A percentile compares a stretch with the other conserved stretches of the same genome.
These are phyloP conservation scores for Sphagnum fallax DNA, from an alignment of 228 moss, liverwort and hornwort species.

Conservation along the genomic window DNA sequence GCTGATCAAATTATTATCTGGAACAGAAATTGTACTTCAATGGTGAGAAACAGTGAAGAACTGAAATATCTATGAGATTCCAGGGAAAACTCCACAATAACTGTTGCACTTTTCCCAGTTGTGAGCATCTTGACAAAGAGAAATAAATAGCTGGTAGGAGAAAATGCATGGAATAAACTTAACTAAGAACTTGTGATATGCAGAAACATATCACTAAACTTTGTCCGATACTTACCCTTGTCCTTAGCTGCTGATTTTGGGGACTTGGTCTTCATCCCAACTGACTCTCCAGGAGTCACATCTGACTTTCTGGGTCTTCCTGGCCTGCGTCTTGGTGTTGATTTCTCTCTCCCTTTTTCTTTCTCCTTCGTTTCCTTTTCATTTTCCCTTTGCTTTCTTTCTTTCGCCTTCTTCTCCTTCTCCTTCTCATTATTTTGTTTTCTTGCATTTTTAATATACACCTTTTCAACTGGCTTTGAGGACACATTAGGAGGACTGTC, in stretches of 20 bases:
- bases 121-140: too few relatives aligned
- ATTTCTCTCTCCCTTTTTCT: slow-evolving; percentile 14
- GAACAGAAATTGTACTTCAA: not conserved
- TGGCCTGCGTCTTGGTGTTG: slow-evolving; percentile 18
- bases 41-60: not conserved
- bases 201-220: too few relatives aligned
- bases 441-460: slow-evolving; percentile 56
- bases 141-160: too few relatives aligned
- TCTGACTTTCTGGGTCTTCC: slow-evolving; percentile 35
- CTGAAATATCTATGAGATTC: too few relatives aligned
- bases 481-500: slow-evolving; percentile 34
- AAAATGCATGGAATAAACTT: too few relatives aligned
- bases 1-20: not conserved
- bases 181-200: too few relatives aligned
- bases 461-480: slow-evolving; percentile 61
- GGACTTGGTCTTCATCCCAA: slow-evolving; percentile 16
- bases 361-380: slow-evolving; percentile 27
- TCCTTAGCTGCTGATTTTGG: slow-evolving; percentile 26
- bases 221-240: slow-evolving; percentile 14
- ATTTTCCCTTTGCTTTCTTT: slow-evolving; percentile 24
- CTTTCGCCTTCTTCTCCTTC: slow-evolving; percentile 14
- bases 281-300: slow-evolving; percentile 26
- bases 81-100: too few relatives aligned
- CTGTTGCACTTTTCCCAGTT: too few relatives aligned
- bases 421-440: slow-evolving; percentile 33